phyloP scores from a whole-genome alignment of 2,329 filamentous ascomycete genomes.

The Xylariaceae sp. region DNA sequence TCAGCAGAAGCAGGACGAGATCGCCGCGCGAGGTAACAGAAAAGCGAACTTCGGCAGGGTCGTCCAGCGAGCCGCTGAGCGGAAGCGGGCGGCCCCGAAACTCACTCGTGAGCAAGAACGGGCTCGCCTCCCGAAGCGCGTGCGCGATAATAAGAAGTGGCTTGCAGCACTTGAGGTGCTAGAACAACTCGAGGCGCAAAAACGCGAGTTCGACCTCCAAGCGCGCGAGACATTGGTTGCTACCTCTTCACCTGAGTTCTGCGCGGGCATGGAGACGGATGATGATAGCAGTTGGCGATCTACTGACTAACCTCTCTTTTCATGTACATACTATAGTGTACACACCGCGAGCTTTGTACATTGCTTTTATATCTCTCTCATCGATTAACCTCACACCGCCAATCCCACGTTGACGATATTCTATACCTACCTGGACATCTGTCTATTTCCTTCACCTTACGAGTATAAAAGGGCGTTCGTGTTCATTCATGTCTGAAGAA shows the following conservation, averaged over 20 bases:
- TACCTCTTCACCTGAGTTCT: conserved; percentile 11
- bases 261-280: conserved; percentile 6
- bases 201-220: background rate
- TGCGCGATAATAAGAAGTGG: conserved; percentile 43
- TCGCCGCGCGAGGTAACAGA: conserved; percentile 41
- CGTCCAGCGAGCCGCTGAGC: conserved; percentile 25
- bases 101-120: background rate
- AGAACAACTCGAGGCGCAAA: conserved; percentile 20
- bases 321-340: too few species aligned
- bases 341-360: too few species aligned
- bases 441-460: too few species aligned
- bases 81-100: conserved; percentile 33
- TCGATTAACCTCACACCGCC: too few species aligned
- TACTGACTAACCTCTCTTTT: too few species aligned
- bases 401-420: too few species aligned
- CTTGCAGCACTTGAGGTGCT: conserved; percentile 36
- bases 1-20: conserved; percentile 44
- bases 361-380: too few species aligned
- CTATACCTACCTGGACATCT: too few species aligned
- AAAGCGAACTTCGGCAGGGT: conserved; percentile 48
- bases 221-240: background rate
- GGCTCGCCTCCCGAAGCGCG: conserved; percentile 37
- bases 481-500: too few species aligned
- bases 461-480: too few species aligned
- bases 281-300: too few species aligned